phyloP scores from a whole-genome alignment of 139 green algal species.

The Coccomyxa sp. region DNA sequence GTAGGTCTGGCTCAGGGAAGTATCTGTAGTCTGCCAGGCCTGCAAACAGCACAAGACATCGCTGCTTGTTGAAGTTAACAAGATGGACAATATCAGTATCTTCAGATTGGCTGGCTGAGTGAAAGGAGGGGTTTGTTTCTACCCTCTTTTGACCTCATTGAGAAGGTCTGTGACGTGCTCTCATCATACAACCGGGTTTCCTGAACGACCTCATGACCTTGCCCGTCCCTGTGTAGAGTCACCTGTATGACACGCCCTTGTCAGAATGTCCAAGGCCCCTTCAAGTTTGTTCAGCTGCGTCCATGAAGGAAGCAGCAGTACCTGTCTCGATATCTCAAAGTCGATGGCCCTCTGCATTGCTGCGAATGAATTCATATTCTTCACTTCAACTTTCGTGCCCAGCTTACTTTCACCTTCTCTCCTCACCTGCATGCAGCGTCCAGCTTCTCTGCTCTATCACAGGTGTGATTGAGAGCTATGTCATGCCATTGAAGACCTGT shows the following conservation, averaged over 20 bases:
- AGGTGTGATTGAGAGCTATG: too few relatives aligned
- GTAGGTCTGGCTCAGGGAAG: slow-evolving; percentile 97
- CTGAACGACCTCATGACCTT: slow-evolving; percentile 72
- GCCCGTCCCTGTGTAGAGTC: slow-evolving; percentile 53
- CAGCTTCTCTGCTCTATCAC: not conserved
- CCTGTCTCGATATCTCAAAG: slow-evolving; percentile 88
- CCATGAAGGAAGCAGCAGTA: slow-evolving; percentile 13
- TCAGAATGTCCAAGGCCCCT: not conserved
- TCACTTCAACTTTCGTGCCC: slow-evolving; percentile 97
- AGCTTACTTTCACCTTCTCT: slow-evolving; percentile 27
- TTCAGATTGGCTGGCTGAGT: too few relatives aligned
- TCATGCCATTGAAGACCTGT: too few relatives aligned
- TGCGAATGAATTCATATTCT: slow-evolving; percentile 98
- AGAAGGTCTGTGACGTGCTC: slow-evolving; percentile 58
- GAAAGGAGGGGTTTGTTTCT: too few relatives aligned
- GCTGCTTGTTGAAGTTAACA: not conserved
- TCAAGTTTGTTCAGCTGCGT: not conserved
- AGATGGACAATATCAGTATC: too few relatives aligned
- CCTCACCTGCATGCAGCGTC: not conserved
- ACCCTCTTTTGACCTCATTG: slow-evolving; percentile 90
- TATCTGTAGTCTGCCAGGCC: slow-evolving; percentile 96
- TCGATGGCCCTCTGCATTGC: slow-evolving; percentile 94
- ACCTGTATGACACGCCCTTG: slow-evolving; percentile 34
- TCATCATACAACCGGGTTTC: slow-evolving; percentile 97
- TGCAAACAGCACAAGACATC: not conserved